Evolutionary conservation across 768 basidiomycete genomes (phyloP).

Genomic region (Suillus decipiens): DNA sequence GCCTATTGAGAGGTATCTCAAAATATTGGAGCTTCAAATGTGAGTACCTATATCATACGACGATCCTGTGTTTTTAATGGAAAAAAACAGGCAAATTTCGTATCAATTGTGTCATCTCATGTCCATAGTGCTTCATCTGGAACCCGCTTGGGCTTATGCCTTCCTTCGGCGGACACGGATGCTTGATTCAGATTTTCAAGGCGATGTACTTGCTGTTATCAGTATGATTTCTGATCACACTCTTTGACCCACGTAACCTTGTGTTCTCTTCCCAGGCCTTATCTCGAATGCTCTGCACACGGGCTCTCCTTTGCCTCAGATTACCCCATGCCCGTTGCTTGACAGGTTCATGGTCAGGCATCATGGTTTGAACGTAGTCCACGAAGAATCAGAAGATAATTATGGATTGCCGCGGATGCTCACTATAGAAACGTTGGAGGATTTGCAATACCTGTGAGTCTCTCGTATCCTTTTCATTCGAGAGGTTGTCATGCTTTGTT

Average conservation of each 20-base stretch:
- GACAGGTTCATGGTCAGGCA: conserved; percentile 47
- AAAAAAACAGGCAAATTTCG: conserved; percentile 60
- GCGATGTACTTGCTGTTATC: conserved; percentile 81
- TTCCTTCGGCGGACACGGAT: conserved; percentile 75
- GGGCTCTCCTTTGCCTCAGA: conserved; percentile 78
- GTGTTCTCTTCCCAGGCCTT: conserved; percentile 49
- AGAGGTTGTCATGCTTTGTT: conserved; percentile 1
- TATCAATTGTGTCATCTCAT: conserved; percentile 72
- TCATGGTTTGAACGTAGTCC: conserved; percentile 67
- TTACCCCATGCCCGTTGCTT: conserved; percentile 74
- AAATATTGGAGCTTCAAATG: conserved; percentile 68
- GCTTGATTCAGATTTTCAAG: conserved; percentile 78
- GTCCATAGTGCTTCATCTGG: conserved; percentile 71
- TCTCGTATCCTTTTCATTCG: conserved; percentile 19
- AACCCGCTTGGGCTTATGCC: conserved; percentile 76
- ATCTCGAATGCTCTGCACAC: conserved; percentile 75
- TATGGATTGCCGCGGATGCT: conserved; percentile 71
- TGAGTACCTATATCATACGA: conserved; percentile 32
- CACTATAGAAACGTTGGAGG: conserved; percentile 70
- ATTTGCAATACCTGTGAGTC: conserved; percentile 78
- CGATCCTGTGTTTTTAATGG: not conserved
- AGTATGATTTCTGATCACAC: conserved; percentile 42
- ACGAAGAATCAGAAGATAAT: conserved; percentile 71
- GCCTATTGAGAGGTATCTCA: conserved; percentile 79
- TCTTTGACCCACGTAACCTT: not conserved